These are phyloP conservation scores for Phaeoacremonium minimum DNA, from an alignment of 2,329 filamentous ascomycete species.

Conservation along the genomic window DNA sequence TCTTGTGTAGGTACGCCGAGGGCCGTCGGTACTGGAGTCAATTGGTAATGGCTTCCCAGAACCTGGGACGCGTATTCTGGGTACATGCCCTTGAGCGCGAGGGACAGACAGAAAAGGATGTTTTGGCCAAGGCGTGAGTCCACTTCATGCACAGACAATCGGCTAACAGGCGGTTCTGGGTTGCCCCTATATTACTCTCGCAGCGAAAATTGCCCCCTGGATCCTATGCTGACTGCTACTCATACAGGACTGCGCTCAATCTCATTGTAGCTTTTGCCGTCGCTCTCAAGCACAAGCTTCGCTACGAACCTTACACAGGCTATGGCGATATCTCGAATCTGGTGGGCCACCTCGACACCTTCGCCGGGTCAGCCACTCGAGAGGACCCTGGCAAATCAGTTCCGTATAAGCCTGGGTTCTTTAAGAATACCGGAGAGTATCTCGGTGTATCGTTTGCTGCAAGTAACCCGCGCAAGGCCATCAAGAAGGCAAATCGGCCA, in stretches of 20 bases:
- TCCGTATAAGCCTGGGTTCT: conserved; percentile 22
- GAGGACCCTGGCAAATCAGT: conserved; percentile 30
- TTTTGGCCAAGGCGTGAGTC: conserved; percentile 56
- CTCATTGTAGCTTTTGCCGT: conserved; percentile 65
- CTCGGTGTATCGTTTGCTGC: conserved; percentile 65
- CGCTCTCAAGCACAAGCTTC: conserved; percentile 67
- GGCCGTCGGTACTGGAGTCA: conserved; percentile 54
- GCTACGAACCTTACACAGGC: conserved; percentile 67
- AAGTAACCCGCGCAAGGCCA: conserved; percentile 64
- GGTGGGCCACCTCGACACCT: conserved; percentile 62
- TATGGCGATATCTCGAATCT: conserved; percentile 63
- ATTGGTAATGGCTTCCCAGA: conserved; percentile 57
- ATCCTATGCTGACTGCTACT: conserved; percentile 3
- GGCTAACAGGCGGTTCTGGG: no score
- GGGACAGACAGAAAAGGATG: conserved; percentile 53
- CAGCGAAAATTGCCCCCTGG: no score
- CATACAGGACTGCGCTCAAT: conserved; percentile 53
- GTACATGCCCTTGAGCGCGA: conserved; percentile 66
- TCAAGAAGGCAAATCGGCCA: conserved; percentile 63
- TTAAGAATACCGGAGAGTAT: conserved; percentile 57
- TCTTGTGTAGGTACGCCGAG: conserved; percentile 42
- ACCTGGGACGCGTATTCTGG: conserved; percentile 78
- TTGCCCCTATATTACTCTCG: no score
- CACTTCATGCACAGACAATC: no score
- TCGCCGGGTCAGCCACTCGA: conserved; percentile 43